Conservation (phyloP, 768 basidiomycete species). For the Podaxis pistillaris region DNA sequence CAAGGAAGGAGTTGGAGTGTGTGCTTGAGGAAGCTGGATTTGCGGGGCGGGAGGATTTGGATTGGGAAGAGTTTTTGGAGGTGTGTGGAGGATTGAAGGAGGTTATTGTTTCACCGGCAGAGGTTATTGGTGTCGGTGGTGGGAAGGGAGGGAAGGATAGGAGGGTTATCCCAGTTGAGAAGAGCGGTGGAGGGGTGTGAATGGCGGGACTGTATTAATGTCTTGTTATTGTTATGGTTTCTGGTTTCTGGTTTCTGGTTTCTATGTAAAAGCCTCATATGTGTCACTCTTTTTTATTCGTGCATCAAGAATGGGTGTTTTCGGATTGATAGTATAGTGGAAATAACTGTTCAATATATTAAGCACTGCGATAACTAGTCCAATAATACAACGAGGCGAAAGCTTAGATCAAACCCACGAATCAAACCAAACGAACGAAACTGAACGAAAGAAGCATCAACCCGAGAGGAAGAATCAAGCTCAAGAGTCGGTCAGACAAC, state of each 20-base stretch:
- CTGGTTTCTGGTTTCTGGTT: background rate
- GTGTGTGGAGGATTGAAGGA: constrained; percentile 78
- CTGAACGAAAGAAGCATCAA: background rate
- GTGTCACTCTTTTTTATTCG: too few species aligned
- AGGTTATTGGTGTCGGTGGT: background rate
- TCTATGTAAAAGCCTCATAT: background rate
- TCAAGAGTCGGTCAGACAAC: background rate
- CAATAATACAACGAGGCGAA: background rate
- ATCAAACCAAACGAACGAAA: too few species aligned
- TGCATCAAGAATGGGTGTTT: background rate
- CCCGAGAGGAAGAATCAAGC: background rate
- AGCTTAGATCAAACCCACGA: background rate
- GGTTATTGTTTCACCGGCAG: constrained; percentile 44
- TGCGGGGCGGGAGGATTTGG: constrained; percentile 49
- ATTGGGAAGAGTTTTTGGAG: constrained; percentile 88
- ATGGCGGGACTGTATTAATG: background rate
- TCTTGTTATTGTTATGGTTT: background rate
- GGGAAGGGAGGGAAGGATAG: constrained; percentile 31
- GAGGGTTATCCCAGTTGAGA: constrained; percentile 49
- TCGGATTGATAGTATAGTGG: background rate
- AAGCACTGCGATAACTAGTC: background rate
- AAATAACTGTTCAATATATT: background rate
- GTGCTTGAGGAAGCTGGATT: constrained; percentile 79
- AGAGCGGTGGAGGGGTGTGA: constrained; percentile 55
- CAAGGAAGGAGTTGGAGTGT: constrained; percentile 65